Percentiles rank a stretch among this genome's conserved stretches.
These are phyloP conservation scores for Macadamia integrifolia DNA, from an alignment of 164 flowering plant genomes.

Conservation along the genomic window DNA sequence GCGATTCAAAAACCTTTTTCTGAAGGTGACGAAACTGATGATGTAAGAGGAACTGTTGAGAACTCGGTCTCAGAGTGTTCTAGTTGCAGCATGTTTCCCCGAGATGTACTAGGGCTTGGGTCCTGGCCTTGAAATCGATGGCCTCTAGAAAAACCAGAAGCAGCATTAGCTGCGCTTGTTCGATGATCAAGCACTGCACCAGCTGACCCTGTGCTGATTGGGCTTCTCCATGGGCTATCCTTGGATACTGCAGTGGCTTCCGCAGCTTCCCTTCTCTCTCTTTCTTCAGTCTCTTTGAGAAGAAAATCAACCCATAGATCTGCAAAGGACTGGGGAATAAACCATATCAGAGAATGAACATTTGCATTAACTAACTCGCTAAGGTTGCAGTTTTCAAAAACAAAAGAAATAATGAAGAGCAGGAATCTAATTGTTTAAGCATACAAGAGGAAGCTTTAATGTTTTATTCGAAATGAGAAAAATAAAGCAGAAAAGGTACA, in stretches of 20 bases:
- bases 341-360: not conserved
- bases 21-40: slow-evolving; percentile 26
- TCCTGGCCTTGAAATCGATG: slow-evolving; percentile 16
- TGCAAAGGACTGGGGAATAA: slow-evolving; percentile 70
- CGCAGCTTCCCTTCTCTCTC: slow-evolving; percentile 54
- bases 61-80: slow-evolving; percentile 62
- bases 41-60: slow-evolving; percentile 72
- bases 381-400: not conserved
- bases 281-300: slow-evolving; percentile 85
- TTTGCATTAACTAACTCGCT: not conserved
- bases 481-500: not conserved
- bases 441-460: not conserved
- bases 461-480: not conserved
- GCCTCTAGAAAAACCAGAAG: slow-evolving; percentile 17
- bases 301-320: slow-evolving; percentile 99
- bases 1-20: slow-evolving; percentile 46
- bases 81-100: slow-evolving; percentile 25
- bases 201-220: slow-evolving; percentile 13
- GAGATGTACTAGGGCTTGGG: slow-evolving; percentile 12
- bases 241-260: slow-evolving; percentile 25
- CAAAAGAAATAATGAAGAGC: not conserved
- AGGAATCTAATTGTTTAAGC: not conserved
- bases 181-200: slow-evolving; percentile 17
- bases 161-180: slow-evolving; percentile 9
- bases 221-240: slow-evolving; percentile 22